Base-by-base conservation (phyloP, 2,329 filamentous ascomycete species). In the Biscogniauxia marginata region DNA sequence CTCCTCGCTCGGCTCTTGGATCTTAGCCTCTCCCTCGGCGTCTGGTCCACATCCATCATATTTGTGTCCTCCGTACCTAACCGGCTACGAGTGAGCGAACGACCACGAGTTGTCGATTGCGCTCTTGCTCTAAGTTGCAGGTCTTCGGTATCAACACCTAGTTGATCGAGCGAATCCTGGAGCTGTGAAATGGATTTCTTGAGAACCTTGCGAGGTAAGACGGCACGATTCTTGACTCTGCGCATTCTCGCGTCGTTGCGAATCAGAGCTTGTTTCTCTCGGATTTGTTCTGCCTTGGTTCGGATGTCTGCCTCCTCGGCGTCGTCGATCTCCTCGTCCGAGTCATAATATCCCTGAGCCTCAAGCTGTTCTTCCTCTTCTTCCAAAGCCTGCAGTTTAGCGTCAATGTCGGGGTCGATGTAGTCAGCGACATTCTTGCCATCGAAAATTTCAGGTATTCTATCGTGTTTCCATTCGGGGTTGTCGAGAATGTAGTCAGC, bases 401-500 rank as follows among this genome's bases (percentile, higher is more conserved):
- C 84, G 69, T 96, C 95, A 71, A 99, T 99, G 54, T 99, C 96
- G 1, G 93, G 93, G 69, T 98, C 95, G 70, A 99, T 86, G 74
- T 91, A 99, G 75, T 99, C 95, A 77, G 93, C 95, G 56, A 99
- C 90, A 74, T 99, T 99, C 83, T 93, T 93, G 74, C 95, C 95
- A 70, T 98, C 87, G 74, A 93, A 89, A 49, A 97, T 82, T 75
- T 99, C 95, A 25, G 95, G 95, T 54, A 98, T 90, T 76, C 90
- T 91, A 78, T 99, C 96, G 72, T 96, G 85, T 74, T 96, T 96
- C 95, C 95, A 98, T 56, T 95, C 91, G 45, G 89, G 85, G 71
- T 97, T 85, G 62, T 89, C 91, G 61, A 98, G 86, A 16, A 92
- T 76, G 74, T 96, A 99, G 70, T 95, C 90, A 71, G 91, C 85